phyloP scores from a whole-genome alignment of 768 basidiomycete genomes.

The Porpolomopsis calyptriformis region DNA sequence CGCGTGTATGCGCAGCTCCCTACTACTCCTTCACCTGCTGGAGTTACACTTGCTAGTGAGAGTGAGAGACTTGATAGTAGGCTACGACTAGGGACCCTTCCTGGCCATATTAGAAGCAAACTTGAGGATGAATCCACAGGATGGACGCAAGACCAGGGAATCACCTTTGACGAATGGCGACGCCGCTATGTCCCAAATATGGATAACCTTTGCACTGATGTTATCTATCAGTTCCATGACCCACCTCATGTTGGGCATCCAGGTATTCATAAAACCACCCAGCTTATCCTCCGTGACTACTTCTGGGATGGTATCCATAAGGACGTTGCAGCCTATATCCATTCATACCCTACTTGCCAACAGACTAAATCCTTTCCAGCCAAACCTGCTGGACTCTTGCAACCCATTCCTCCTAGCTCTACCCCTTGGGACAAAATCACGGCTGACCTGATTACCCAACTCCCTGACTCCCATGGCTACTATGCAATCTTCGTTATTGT shows the following conservation, averaged over 20 bases:
- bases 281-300: not conserved
- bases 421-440: not conserved
- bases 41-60: no score
- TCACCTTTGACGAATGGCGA: no score
- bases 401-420: not conserved
- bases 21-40: no score
- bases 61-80: no score
- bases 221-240: not conserved
- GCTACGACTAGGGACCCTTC: no score
- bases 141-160: no score
- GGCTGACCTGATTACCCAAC: not conserved
- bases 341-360: not conserved
- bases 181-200: no score
- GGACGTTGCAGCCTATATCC: not conserved
- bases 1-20: no score
- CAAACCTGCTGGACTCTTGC: not conserved
- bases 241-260: not conserved
- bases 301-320: not conserved
- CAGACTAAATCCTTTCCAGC: not conserved
- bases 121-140: no score
- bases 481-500: not conserved
- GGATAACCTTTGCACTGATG: no score
- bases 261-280: not conserved
- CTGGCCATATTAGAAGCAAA: no score
- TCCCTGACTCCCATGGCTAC: not conserved